Conservation (phyloP, 306 rosid species). For the Medicago lupulina region DNA sequence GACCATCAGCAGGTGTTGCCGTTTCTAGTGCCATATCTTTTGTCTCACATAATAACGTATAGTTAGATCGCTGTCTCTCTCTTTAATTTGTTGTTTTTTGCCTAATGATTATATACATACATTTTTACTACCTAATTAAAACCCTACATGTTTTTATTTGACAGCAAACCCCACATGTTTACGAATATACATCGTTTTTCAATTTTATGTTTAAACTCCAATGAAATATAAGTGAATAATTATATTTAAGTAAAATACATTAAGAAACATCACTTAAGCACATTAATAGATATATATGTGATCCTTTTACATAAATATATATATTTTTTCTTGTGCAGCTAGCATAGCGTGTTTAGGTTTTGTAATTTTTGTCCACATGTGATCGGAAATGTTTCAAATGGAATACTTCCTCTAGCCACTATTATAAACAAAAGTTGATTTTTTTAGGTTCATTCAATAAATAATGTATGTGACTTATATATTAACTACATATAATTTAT, state of each 20-base stretch:
- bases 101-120: background rate
- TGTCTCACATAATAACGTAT: background rate
- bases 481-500: no score
- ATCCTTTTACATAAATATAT: no score
- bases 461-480: no score
- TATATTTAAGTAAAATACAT: no score
- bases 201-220: background rate
- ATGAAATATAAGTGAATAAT: background rate
- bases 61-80: conserved; percentile 1
- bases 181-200: background rate
- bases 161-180: conserved; percentile 3
- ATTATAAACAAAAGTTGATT: no score
- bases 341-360: background rate
- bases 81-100: background rate
- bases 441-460: no score
- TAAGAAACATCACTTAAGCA: background rate
- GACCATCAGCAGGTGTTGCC: background rate
- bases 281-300: no score
- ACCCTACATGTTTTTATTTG: conserved; percentile 1
- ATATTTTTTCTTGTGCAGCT: no score
- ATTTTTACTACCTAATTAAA: conserved; percentile 2
- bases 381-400: conserved; percentile 2
- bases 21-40: conserved; percentile 13
- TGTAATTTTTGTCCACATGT: background rate
- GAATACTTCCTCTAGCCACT: no score